phyloP scores from a whole-genome alignment of 2,329 filamentous ascomycete genomes.

The Lomentospora prolificans region DNA sequence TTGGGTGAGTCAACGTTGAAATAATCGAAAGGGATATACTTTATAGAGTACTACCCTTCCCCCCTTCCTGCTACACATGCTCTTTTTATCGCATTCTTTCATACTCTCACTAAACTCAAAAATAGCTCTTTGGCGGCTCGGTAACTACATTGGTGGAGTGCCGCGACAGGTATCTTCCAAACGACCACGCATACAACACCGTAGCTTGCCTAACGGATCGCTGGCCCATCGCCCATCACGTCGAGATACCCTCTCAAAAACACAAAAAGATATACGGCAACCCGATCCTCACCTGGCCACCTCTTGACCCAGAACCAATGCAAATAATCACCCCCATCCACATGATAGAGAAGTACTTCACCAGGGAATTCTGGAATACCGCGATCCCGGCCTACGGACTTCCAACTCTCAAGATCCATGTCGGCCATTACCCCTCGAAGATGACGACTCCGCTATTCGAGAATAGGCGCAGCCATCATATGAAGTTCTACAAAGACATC shows the following conservation, averaged over 20 bases:
- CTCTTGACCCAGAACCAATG: background rate
- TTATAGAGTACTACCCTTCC: background rate
- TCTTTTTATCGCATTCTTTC: too few relatives aligned
- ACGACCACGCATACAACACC: background rate
- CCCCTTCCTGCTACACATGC: background rate
- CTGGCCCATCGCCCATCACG: background rate
- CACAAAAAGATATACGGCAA: background rate
- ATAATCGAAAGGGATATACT: too few relatives aligned
- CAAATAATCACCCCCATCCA: background rate
- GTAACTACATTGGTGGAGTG: background rate
- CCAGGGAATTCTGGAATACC: constrained; percentile 17
- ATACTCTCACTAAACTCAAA: too few relatives aligned
- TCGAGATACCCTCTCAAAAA: too few relatives aligned
- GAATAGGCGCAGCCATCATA: background rate
- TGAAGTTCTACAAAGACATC: background rate
- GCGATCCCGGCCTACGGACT: constrained; percentile 17
- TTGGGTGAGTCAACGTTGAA: constrained; percentile 13
- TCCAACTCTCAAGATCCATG: constrained; percentile 13
- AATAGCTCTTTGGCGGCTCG: constrained; percentile 2
- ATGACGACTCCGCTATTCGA: constrained; percentile 12
- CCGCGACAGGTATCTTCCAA: background rate
- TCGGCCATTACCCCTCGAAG: constrained; percentile 14
- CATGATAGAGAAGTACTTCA: constrained; percentile 15
- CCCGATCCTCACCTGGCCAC: background rate
- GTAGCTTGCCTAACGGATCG: background rate